phyloP scores from a whole-genome alignment of 108 stramenopile genomes.

The Discostella stelligeroides region DNA sequence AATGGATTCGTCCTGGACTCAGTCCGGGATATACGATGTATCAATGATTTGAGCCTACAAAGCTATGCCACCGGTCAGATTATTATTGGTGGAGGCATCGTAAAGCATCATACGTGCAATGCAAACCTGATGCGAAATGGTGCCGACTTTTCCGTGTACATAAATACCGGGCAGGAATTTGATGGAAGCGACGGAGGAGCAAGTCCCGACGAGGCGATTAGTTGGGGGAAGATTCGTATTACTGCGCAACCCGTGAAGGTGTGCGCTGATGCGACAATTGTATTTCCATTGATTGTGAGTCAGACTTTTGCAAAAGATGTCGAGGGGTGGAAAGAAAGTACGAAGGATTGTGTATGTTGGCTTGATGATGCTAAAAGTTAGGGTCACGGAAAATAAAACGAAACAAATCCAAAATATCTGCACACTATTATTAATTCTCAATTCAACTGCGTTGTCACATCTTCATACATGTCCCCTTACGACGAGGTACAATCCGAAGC shows the following conservation, averaged over 20 bases:
- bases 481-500: too few species aligned
- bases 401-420: too few species aligned
- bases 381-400: too few species aligned
- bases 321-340: slow-evolving; percentile 74
- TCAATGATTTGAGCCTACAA: slow-evolving; percentile 94
- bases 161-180: slow-evolving; percentile 98
- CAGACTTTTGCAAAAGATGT: slow-evolving; percentile 98
- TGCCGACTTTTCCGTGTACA: slow-evolving; percentile 98
- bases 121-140: slow-evolving; percentile 99
- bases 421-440: too few species aligned
- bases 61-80: slow-evolving; percentile 96
- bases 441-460: too few species aligned
- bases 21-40: slow-evolving; percentile 90
- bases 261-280: slow-evolving; percentile 93
- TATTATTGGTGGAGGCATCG: slow-evolving; percentile 97
- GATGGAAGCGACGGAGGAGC: slow-evolving; percentile 99
- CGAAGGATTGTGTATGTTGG: slow-evolving; percentile 73
- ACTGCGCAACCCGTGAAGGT: slow-evolving; percentile 96
- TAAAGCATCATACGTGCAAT: slow-evolving; percentile 99
- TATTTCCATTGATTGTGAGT: slow-evolving; percentile 95
- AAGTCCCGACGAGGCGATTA: slow-evolving; percentile 95
- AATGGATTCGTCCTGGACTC: slow-evolving; percentile 96
- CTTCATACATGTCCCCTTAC: too few species aligned
- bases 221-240: slow-evolving; percentile 98
- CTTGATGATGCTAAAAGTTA: slow-evolving; percentile 58